Percentiles rank a stretch among this genome's conserved stretches.
phyloP scores from a whole-genome alignment of 2,329 filamentous ascomycete genomes.

The Juglanconis oblonga region DNA sequence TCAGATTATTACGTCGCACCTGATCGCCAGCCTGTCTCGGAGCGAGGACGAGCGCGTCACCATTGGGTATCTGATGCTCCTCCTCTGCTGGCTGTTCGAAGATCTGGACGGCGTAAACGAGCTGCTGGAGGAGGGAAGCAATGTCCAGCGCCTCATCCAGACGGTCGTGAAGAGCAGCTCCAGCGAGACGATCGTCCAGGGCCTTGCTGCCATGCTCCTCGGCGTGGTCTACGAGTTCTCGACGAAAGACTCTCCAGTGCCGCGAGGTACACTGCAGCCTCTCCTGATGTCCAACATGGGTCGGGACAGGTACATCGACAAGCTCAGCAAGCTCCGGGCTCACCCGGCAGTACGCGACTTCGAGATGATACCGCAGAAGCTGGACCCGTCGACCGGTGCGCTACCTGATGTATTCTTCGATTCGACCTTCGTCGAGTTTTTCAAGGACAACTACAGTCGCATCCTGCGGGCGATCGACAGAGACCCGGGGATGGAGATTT shows the following conservation, averaged over 20 bases:
- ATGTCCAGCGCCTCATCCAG: constrained; percentile 81
- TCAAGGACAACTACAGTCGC: constrained; percentile 93
- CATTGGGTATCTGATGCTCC: constrained; percentile 84
- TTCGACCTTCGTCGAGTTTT: constrained; percentile 81
- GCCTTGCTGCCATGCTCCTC: constrained; percentile 78
- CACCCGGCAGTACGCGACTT: constrained; percentile 83
- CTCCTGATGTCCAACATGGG: constrained; percentile 75
- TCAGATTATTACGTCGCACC: constrained; percentile 80
- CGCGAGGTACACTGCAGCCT: constrained; percentile 75
- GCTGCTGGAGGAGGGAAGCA: constrained; percentile 87
- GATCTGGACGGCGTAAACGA: constrained; percentile 90
- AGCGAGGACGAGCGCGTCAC: constrained; percentile 75
- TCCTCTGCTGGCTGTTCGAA: constrained; percentile 89
- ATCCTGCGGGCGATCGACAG: constrained; percentile 83
- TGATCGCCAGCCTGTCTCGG: constrained; percentile 75
- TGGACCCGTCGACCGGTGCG: constrained; percentile 48
- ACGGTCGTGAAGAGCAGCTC: constrained; percentile 61
- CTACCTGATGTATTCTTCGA: constrained; percentile 85
- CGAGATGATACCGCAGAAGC: constrained; percentile 75
- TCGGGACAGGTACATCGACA: constrained; percentile 83
- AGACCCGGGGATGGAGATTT: constrained; percentile 83
- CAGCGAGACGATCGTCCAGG: constrained; percentile 68
- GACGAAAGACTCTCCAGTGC: constrained; percentile 91
- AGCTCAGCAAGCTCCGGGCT: constrained; percentile 72
- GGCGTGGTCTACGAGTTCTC: constrained; percentile 96